Base-by-base conservation (phyloP, 1,284 basidiomycete species). In the Cystobasidium pallidum region DNA sequence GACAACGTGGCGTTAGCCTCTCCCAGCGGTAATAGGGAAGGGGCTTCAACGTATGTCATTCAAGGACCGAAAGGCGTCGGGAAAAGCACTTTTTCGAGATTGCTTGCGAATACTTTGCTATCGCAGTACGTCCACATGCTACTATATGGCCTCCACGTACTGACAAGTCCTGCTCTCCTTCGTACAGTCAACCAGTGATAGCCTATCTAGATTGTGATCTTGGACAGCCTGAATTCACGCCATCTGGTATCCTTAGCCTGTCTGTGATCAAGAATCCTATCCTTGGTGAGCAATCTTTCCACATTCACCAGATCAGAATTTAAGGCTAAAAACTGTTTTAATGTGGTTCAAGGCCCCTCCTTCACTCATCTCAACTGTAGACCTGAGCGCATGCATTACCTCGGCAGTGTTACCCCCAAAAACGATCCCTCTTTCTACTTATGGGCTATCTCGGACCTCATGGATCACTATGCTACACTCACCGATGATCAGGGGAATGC, bases 181-280 rank as follows among this genome's bases (percentile, higher is more conserved):
- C 43, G 13, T 65, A 15, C 73, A 89, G 89, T 43, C 89, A 88
- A 80, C 84, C 84, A 26, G 85, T 84, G 21, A 92, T 97, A 2
- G 93, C 92, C 0, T 96, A 88, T 80, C 85, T 99, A 6, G 94
- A 98, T 79, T 91, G 91, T 71, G 95, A 98, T 81, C 78, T 93
- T 2, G 95, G 95, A 11, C 95, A 99, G 81, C 90, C 91, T 8
- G 94, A 98, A 80, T 96, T 98, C 79, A 90, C 90, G 0, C 89
- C 91, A 1, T 89, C 89, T 0, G 94, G 94, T 0, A 85, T 91
- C 80, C 89, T 97, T 2, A 86, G 91, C 0, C 81, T 99, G 57
- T 89, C 89, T 79, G 75, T 97, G 0, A 77, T 96, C 28, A 86
- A 88, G 19, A 78, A 79, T 2, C 88, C 87, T 13, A 75, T 90